phyloP scores from a whole-genome alignment of 2,329 filamentous ascomycete species.

The Aspergillus ochraceus region DNA sequence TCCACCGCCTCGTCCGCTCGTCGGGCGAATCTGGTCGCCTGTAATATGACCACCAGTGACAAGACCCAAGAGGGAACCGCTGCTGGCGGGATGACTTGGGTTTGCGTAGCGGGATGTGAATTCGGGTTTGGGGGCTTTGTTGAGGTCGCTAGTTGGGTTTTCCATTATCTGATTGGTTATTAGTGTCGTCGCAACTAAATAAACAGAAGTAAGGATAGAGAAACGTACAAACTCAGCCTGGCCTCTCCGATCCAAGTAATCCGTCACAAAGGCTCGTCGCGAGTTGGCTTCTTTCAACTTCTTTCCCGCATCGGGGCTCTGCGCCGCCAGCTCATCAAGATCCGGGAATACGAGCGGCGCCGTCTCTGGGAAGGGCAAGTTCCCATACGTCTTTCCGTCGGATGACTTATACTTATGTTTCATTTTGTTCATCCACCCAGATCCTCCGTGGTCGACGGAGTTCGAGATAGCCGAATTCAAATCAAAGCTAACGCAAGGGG shows the following conservation, averaged over 20 bases:
- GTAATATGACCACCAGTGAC: constrained; percentile 48
- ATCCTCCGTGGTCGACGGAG: constrained; percentile 21
- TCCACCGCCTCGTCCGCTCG: constrained; percentile 11
- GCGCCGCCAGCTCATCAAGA: constrained; percentile 32
- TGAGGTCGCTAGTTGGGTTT: constrained; percentile 44
- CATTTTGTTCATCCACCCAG: constrained; percentile 21
- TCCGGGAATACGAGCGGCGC: constrained; percentile 53
- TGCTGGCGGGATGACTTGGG: constrained; percentile 53
- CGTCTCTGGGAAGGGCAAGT: constrained; percentile 37
- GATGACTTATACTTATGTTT: constrained; percentile 39
- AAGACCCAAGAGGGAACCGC: constrained; percentile 48
- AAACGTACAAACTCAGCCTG: constrained; percentile 46
- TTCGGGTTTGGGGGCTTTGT: constrained; percentile 29
- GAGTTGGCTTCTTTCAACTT: constrained; percentile 16
- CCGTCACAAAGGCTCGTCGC: constrained; percentile 38
- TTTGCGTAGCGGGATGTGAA: constrained; percentile 54
- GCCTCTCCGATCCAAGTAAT: constrained; percentile 52
- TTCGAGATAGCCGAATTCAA: constrained; percentile 41
- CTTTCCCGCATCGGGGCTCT: constrained; percentile 10
- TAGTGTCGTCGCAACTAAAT: not conserved
- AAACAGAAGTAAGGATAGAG: not conserved
- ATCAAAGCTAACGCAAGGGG: constrained; percentile 29
- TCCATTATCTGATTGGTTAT: constrained; percentile 26
- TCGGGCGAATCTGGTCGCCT: constrained; percentile 8
- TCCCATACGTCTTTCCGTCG: constrained; percentile 41